Evolutionary conservation across 306 rosid genomes (phyloP).

Genomic region (Cucurbita moschata): DNA sequence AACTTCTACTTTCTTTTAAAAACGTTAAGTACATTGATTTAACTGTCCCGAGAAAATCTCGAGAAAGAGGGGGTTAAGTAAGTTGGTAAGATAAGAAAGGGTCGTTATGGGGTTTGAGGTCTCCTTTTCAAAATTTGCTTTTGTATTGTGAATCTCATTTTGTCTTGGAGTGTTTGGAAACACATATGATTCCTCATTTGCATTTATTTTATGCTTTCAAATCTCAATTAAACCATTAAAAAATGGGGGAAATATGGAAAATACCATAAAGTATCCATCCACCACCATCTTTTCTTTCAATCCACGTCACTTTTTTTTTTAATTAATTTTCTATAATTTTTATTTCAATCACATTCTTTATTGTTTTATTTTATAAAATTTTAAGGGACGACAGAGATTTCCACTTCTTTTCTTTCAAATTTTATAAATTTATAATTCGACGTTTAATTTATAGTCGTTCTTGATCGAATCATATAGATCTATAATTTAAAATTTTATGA

Average conservation of each 20-base stretch:
- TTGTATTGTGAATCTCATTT: constrained; percentile 1
- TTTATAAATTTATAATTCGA: neutral
- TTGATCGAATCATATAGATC: neutral
- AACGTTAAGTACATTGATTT: neutral
- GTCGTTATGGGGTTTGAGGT: neutral
- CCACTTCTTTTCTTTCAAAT: neutral
- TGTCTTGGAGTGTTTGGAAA: constrained; percentile 11
- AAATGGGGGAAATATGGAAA: neutral
- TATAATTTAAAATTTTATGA: neutral
- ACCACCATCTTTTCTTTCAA: neutral
- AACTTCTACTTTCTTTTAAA: too few relatives aligned
- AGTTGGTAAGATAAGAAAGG: constrained; percentile 1
- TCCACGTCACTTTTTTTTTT: neutral
- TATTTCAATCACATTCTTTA: neutral
- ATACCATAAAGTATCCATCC: constrained; percentile 2
- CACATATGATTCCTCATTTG: constrained; percentile 10
- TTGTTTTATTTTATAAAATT: neutral
- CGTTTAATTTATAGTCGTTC: neutral
- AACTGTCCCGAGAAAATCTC: too few relatives aligned
- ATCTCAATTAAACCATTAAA: neutral
- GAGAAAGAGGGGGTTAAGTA: neutral
- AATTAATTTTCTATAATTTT: neutral
- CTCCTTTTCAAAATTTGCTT: neutral
- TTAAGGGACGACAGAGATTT: neutral
- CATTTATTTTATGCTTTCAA: neutral